Evolutionary conservation across 257 asterid genomes (phyloP).

Genomic region (Solanum paucissectum): DNA sequence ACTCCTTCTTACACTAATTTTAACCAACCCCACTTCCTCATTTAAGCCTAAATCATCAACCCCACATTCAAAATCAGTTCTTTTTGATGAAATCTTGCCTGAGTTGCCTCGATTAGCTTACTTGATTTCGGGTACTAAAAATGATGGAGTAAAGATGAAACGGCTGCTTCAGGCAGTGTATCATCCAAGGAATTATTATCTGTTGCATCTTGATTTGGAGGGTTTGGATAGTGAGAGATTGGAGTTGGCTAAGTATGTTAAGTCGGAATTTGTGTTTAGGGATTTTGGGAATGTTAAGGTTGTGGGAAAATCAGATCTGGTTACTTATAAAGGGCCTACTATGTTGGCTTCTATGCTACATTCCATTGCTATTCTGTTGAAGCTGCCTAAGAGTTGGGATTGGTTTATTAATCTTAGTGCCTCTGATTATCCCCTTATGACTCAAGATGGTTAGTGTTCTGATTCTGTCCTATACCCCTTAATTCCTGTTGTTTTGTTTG

Average conservation of each 20-base stretch:
- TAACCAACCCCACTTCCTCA: constrained; percentile 11
- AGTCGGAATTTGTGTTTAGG: constrained; percentile 39
- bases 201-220: constrained; percentile 73
- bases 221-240: constrained; percentile 65
- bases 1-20: constrained; percentile 20
- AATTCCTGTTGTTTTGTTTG: background rate
- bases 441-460: constrained; percentile 74
- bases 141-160: constrained; percentile 40
- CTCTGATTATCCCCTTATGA: constrained; percentile 88
- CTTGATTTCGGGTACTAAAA: constrained; percentile 59
- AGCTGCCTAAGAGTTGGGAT: constrained; percentile 62
- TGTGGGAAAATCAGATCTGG: constrained; percentile 66
- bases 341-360: constrained; percentile 62
- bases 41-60: constrained; percentile 9
- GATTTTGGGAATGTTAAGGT: constrained; percentile 65
- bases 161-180: constrained; percentile 74
- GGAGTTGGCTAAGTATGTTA: constrained; percentile 55
- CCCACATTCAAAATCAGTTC: constrained; percentile 11
- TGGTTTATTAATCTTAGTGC: constrained; percentile 87
- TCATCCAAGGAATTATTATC: constrained; percentile 78
- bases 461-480: background rate
- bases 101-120: constrained; percentile 70
- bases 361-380: constrained; percentile 65
- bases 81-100: constrained; percentile 20
- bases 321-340: constrained; percentile 76